Base-by-base conservation (phyloP, 768 basidiomycete species). In the Podaxis rugospora region DNA sequence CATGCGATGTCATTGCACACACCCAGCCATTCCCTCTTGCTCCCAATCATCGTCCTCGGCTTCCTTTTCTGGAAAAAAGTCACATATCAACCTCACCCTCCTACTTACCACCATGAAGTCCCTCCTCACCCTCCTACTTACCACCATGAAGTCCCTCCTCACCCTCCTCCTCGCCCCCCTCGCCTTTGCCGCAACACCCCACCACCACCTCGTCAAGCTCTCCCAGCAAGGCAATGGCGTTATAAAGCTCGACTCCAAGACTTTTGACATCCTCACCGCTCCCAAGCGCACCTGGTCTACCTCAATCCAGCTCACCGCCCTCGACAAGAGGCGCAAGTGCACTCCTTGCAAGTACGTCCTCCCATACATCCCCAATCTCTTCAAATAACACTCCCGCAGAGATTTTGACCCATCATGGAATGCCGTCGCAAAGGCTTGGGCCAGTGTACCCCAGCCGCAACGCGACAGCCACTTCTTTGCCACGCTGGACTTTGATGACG, bases 401-500 rank as follows among this genome's bases (percentile, higher is more conserved):
- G 84, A 91, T 66, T 96, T 98, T 69, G 84, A 90, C 53, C 93
- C 95, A 5, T 79, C 87, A 4, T 97, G 87, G 83, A 80, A 80
- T n/a, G 76, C 85, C 2, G 88, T 96, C 11, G 90, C 92, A 37
- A 86, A 86, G 67, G 86, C 92, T n/a, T 98, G 95, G 95, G 70
- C 82, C 3, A 78, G 78, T 13, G 80, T 82, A 7, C 73, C 90
- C 6, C 66, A 80, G 59, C 78, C 77, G 21, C 75, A 89, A n/a
- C 83, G 88, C 44, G 81, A 92, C 71, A 77, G 79, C 58, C 95
- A 98, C 73, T 95, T 98, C 83, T 99, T 98, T 69, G 97, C 87
- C 7, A 88, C 87, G 11, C 72, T 93, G 32, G 97, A 99, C 73
- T 98, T 97, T 69, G 85, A 91, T 68, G 80, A 90, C 39, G 88